A percentile compares a stretch with the other conserved stretches of the same genome.
phyloP scores from a whole-genome alignment of 768 basidiomycete genomes.

The Leccinum boreale region DNA sequence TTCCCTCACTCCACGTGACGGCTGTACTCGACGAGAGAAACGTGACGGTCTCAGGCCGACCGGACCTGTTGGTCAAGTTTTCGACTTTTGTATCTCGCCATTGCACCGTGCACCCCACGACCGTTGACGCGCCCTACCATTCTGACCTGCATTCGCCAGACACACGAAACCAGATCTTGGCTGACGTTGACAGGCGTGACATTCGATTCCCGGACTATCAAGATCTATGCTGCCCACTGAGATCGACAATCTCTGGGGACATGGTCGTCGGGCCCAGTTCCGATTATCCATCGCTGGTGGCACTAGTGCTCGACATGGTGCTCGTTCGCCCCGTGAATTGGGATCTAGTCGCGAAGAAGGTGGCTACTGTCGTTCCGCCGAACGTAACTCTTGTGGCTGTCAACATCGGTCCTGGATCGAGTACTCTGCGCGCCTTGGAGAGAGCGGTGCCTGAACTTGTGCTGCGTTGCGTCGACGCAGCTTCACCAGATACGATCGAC shows the following conservation, averaged over 20 bases:
- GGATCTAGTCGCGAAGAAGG: slow-evolving; percentile 32
- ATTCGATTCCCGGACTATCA: slow-evolving; percentile 49
- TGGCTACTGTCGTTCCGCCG: too few species aligned
- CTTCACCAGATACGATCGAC: not conserved
- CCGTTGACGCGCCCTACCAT: slow-evolving; percentile 55
- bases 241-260: slow-evolving; percentile 45
- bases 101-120: slow-evolving; percentile 40
- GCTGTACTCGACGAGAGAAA: slow-evolving; percentile 46
- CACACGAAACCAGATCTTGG: slow-evolving; percentile 40
- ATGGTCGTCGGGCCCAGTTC: slow-evolving; percentile 22
- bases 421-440: too few species aligned
- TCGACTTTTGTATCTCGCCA: slow-evolving; percentile 33
- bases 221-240: slow-evolving; percentile 47
- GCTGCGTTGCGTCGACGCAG: too few species aligned
- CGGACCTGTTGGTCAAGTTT: slow-evolving; percentile 47
- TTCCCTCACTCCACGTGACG: slow-evolving; percentile 42
- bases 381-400: slow-evolving; percentile 34
- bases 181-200: slow-evolving; percentile 40
- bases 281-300: slow-evolving; percentile 32
- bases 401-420: slow-evolving; percentile 42
- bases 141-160: slow-evolving; percentile 20
- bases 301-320: slow-evolving; percentile 38
- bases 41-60: slow-evolving; percentile 58
- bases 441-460: too few species aligned
- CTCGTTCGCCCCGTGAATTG: slow-evolving; percentile 52